A percentile compares a stretch with the other conserved stretches of the same genome.
Evolutionary conservation across 345 rosid species (phyloP).

Genomic region (Murraya koenigii): DNA sequence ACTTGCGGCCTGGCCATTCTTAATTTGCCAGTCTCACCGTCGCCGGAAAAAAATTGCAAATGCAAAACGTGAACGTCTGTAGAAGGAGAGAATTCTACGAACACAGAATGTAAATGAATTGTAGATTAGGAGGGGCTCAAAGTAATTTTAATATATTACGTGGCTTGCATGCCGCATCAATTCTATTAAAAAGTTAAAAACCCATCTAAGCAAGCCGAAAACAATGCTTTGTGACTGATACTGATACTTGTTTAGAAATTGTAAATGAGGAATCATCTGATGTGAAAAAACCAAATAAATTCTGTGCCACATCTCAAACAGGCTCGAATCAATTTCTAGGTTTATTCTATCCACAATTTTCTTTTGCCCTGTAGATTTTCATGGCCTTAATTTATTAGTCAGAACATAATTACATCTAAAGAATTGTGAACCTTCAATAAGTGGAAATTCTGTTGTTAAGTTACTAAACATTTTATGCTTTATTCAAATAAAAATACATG

Average conservation of each 20-base stretch:
- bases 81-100: not conserved
- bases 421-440: not conserved
- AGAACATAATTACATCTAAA: not conserved
- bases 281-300: not conserved
- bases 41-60: not conserved
- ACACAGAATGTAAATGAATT: not conserved
- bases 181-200: not conserved
- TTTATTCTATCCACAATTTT: not conserved
- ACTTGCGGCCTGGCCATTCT: not conserved
- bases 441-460: no score
- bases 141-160: not conserved
- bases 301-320: not conserved
- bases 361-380: not conserved
- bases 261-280: not conserved
- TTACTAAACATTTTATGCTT: no score
- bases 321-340: not conserved
- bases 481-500: no score
- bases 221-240: not conserved
- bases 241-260: not conserved
- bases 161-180: not conserved
- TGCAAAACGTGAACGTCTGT: not conserved
- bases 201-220: constrained; percentile 4
- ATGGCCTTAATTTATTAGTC: not conserved
- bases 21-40: not conserved
- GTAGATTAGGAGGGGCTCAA: not conserved